These are phyloP conservation scores for Tylopilus vinaceipallidus DNA, from an alignment of 768 basidiomycete species.

Conservation along the genomic window DNA sequence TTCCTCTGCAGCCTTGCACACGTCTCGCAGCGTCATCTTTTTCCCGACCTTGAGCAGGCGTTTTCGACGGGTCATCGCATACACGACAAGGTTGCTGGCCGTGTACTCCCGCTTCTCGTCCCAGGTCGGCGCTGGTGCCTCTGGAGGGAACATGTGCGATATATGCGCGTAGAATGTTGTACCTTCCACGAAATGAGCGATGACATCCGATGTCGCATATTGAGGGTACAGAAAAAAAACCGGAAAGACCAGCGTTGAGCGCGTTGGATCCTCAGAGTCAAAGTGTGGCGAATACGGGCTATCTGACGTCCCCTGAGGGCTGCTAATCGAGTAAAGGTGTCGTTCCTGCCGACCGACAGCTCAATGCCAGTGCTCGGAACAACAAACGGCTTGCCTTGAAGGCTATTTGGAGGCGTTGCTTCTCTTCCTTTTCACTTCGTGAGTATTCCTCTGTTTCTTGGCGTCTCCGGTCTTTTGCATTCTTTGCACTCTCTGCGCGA, in stretches of 20 bases:
- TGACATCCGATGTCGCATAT: conserved; percentile 84
- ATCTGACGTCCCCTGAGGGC: conserved; percentile 45
- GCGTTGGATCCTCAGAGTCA: conserved; percentile 59
- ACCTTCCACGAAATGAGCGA: conserved; percentile 81
- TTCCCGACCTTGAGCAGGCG: conserved; percentile 88
- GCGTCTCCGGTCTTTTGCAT: conserved; percentile 50
- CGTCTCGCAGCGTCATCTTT: conserved; percentile 82
- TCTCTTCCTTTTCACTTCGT: conserved; percentile 50
- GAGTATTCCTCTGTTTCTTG: conserved; percentile 48
- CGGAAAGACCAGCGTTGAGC: conserved; percentile 70
- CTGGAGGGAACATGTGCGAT: conserved; percentile 77
- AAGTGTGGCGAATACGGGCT: conserved; percentile 65
- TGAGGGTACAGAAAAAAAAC: conserved; percentile 94
- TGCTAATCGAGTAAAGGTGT: conserved; percentile 59
- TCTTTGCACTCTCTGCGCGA: conserved; percentile 45
- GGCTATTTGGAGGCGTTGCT: conserved; percentile 52
- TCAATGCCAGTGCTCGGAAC: not conserved
- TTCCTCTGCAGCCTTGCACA: conserved; percentile 60
- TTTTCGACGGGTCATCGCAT: conserved; percentile 75
- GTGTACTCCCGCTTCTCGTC: conserved; percentile 69
- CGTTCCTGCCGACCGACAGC: conserved; percentile 53
- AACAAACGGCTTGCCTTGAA: conserved; percentile 52
- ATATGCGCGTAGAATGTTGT: conserved; percentile 80
- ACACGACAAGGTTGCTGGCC: conserved; percentile 65
- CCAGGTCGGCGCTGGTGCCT: conserved; percentile 68